Base-by-base conservation (phyloP, 164 flowering plant genomes). In the Litsea cubeba region DNA sequence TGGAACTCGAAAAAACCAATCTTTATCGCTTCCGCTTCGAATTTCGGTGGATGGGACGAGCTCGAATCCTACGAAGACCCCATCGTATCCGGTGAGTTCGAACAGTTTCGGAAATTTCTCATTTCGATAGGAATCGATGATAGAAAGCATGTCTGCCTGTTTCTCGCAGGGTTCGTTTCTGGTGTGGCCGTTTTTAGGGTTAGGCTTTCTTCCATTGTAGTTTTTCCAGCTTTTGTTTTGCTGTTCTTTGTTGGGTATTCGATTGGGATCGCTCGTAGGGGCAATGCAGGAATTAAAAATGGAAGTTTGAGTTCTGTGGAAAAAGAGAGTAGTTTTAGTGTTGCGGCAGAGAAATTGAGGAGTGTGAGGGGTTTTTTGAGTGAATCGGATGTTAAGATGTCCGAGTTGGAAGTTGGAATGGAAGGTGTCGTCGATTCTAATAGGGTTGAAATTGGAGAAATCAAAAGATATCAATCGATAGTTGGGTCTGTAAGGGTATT, bases 21-120 rank as follows among this genome's bases (percentile, higher is more conserved):
- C 22, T 78, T 80, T 30, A 77, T 78, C 66, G 66, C 80, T 3
- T 7, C 74, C 71, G 64, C 78, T 73, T 81, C 84, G 70, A 71
- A 69, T 49, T 92, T 80, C 62, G 87, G 91, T 69, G 98, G 97
- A 12, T 94, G 96, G 98, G 97, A 90, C 54, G 89, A 90, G 62
- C 75, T 77, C 6, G 76, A 72, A 5, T 75, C 74, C 72, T 68
- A 64, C 7, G 79, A 75, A 58, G 81, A 79, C 51, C 73, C 85
- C 28, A 71, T 60, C 22, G 32, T 54, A 17, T 54, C 82, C 28
- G 86, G 88, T 84, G 91, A 88, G 87, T 86, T 89, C 35, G 81
- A 78, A 62, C 87, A 76, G 79, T 63, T 89, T 17, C 83, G 80
- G 3, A 77, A 73, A 72, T 85, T 91, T 71, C 73, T 90, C 7